Conservation (phyloP, 371 early-diverging fungal species). For the Lichtheimia corymbifera region DNA sequence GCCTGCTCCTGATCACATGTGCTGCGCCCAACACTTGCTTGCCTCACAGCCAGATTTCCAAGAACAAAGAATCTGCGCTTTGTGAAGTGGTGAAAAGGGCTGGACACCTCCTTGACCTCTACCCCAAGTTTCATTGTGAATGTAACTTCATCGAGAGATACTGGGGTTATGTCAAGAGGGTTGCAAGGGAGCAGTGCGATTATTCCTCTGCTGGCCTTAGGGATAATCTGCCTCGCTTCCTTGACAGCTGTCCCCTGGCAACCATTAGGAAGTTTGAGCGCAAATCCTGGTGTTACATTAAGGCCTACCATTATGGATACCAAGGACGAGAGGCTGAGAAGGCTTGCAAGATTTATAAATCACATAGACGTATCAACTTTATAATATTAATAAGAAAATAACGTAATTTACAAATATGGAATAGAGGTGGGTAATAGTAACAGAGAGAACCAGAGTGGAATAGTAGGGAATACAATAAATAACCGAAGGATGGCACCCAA, state of each 20-base stretch:
- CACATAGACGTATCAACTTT: background rate
- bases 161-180: constrained; percentile 6
- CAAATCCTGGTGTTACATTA: background rate
- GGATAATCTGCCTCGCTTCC: background rate
- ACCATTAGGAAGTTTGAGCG: background rate
- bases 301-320: background rate
- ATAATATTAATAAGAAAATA: too few species aligned
- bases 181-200: constrained; percentile 4
- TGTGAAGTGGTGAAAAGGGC: constrained; percentile 7
- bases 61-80: constrained; percentile 9
- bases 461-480: too few species aligned
- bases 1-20: background rate
- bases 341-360: background rate
- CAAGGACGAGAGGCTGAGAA: background rate
- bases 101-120: constrained; percentile 10
- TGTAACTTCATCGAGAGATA: constrained; percentile 20
- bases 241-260: background rate
- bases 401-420: too few species aligned
- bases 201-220: background rate
- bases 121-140: constrained; percentile 21
- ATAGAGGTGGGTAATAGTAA: too few species aligned
- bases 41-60: constrained; percentile 14
- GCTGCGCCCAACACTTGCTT: constrained; percentile 14
- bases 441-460: too few species aligned
- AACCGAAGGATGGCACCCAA: too few species aligned